phyloP scores from a whole-genome alignment of 805 yeast genomes.

The Alloascoidea africana region DNA sequence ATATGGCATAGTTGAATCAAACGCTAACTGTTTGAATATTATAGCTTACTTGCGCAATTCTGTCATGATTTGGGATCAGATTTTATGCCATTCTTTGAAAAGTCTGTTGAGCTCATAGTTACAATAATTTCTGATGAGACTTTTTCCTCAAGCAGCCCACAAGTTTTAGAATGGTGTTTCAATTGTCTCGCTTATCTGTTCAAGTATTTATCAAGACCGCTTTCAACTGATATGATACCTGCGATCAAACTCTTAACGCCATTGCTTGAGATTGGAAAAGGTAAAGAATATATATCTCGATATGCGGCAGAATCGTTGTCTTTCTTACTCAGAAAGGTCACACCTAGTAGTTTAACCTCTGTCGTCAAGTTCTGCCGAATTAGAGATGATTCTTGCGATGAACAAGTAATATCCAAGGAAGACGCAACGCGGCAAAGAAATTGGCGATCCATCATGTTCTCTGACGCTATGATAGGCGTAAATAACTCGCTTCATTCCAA shows the following conservation, averaged over 20 bases:
- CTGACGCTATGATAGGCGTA: slow-evolving; percentile 65
- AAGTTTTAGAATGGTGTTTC: slow-evolving; percentile 70
- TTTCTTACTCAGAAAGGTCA: slow-evolving; percentile 60
- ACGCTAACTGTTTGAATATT: not conserved
- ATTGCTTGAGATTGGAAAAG: slow-evolving; percentile 34
- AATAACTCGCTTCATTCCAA: slow-evolving; percentile 65
- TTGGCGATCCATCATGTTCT: slow-evolving; percentile 44
- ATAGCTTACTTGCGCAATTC: slow-evolving; percentile 52
- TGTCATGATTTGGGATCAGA: slow-evolving; percentile 90
- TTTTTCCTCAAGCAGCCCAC: slow-evolving; percentile 22
- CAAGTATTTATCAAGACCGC: slow-evolving; percentile 61
- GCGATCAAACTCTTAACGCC: slow-evolving; percentile 58
- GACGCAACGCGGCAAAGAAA: too few species aligned
- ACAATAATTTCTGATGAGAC: slow-evolving; percentile 33
- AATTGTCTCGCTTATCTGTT: slow-evolving; percentile 77
- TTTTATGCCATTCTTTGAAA: slow-evolving; percentile 54
- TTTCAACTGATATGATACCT: slow-evolving; percentile 48
- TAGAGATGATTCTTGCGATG: too few species aligned
- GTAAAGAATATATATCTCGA: slow-evolving; percentile 51
- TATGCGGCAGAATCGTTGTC: slow-evolving; percentile 89
- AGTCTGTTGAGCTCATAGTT: slow-evolving; percentile 35
- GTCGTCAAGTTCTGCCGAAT: too few species aligned
- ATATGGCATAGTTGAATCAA: not conserved
- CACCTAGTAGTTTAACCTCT: too few species aligned
- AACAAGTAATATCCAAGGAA: too few species aligned